These are phyloP conservation scores for Russula sp. DNA, from an alignment of 768 basidiomycete genomes.

Conservation along the genomic window DNA sequence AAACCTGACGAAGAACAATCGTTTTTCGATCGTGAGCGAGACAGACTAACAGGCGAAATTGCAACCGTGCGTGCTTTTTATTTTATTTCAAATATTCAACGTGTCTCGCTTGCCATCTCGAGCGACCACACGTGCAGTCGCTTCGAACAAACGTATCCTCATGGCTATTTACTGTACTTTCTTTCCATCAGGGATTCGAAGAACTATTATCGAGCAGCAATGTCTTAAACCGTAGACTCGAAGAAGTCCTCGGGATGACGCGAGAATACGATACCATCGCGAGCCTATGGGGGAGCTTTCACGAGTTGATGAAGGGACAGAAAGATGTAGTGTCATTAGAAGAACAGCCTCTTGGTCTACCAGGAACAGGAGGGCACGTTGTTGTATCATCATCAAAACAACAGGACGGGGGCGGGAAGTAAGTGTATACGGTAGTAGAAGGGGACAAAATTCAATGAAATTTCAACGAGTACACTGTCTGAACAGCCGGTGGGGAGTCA, in stretches of 20 bases:
- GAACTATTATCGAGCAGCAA: conserved; percentile 83
- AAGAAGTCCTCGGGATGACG: conserved; percentile 90
- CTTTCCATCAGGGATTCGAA: conserved; percentile 91
- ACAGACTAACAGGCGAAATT: conserved; percentile 70
- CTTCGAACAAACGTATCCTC: not conserved
- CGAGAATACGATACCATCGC: conserved; percentile 90
- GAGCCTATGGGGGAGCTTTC: conserved; percentile 77
- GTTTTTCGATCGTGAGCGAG: conserved; percentile 80
- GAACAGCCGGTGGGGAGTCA: conserved; percentile 20
- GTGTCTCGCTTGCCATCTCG: too few relatives aligned
- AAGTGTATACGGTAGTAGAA: conserved; percentile 22
- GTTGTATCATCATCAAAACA: conserved; percentile 37
- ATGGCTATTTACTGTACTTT: not conserved
- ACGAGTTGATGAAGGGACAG: conserved; percentile 62
- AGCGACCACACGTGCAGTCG: too few relatives aligned
- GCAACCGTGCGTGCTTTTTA: conserved; percentile 52
- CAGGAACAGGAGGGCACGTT: conserved; percentile 72
- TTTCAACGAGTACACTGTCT: conserved; percentile 22
- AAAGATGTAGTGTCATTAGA: conserved; percentile 34
- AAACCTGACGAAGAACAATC: conserved; percentile 40
- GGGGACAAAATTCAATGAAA: conserved; percentile 16
- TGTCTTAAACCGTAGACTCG: conserved; percentile 82
- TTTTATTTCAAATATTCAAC: too few relatives aligned
- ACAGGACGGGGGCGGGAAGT: conserved; percentile 32
- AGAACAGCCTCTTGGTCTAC: conserved; percentile 43